phyloP scores from a whole-genome alignment of 2,329 filamentous ascomycete species.

The Leptosphaerulina australis region DNA sequence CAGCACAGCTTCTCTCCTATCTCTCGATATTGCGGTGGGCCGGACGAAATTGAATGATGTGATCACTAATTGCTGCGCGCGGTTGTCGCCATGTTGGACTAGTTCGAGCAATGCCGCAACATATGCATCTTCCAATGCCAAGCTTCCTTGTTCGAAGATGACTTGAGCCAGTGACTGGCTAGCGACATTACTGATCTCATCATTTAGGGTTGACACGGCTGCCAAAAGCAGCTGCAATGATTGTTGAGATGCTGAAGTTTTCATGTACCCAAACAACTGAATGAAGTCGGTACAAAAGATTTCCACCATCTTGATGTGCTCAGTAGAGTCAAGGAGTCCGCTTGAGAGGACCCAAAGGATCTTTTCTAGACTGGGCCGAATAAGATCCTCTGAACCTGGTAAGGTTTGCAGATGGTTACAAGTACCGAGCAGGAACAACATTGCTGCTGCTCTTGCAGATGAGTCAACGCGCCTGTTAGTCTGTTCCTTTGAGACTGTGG shows the following conservation, averaged over 20 bases:
- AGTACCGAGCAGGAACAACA: slow-evolving; percentile 36
- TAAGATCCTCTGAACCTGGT: slow-evolving; percentile 26
- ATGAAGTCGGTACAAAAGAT: slow-evolving; percentile 38
- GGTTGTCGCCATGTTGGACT: slow-evolving; percentile 16
- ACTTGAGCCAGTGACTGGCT: slow-evolving; percentile 28
- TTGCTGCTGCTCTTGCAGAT: slow-evolving; percentile 28
- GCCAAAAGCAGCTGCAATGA: slow-evolving; percentile 28
- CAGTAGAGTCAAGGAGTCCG: slow-evolving; percentile 18
- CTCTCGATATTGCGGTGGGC: slow-evolving; percentile 36
- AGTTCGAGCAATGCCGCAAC: slow-evolving; percentile 26
- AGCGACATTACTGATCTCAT: slow-evolving; percentile 12
- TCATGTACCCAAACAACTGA: slow-evolving; percentile 32
- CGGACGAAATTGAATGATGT: slow-evolving; percentile 32
- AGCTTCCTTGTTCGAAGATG: slow-evolving; percentile 29
- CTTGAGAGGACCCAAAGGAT: slow-evolving; percentile 31
- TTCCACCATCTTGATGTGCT: slow-evolving; percentile 28
- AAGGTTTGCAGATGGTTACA: slow-evolving; percentile 34
- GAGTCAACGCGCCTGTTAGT: slow-evolving; percentile 25
- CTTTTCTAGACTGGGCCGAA: slow-evolving; percentile 30
- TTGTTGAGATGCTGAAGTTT: slow-evolving; percentile 21
- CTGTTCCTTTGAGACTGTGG: no score
- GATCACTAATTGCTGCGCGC: slow-evolving; percentile 18
- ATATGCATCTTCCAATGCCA: slow-evolving; percentile 29
- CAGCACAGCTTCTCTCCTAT: slow-evolving; percentile 41
- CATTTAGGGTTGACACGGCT: slow-evolving; percentile 23